phyloP scores from a whole-genome alignment of 805 yeast genomes.

The Wickerhamiella dianesei region DNA sequence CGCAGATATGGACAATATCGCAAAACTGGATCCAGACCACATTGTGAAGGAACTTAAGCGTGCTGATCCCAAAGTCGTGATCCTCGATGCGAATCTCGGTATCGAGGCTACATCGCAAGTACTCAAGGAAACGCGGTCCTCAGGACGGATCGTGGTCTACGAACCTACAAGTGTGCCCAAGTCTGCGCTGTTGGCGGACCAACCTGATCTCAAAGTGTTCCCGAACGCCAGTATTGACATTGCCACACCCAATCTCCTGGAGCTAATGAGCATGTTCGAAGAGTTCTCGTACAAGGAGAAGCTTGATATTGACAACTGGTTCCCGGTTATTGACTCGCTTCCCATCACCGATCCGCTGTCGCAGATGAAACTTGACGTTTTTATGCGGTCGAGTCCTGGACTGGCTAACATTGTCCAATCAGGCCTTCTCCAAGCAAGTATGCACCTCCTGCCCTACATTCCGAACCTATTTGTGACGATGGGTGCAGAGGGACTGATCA shows the following conservation, averaged over 20 bases:
- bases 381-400: slow-evolving; percentile 18
- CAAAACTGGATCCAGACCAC: slow-evolving; percentile 33
- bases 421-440: slow-evolving; percentile 46
- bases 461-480: slow-evolving; percentile 55
- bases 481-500: slow-evolving; percentile 50
- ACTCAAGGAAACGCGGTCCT: slow-evolving; percentile 19
- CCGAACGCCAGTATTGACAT: slow-evolving; percentile 36
- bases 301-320: slow-evolving; percentile 56
- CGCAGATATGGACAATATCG: slow-evolving; percentile 71
- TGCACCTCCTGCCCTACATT: slow-evolving; percentile 60
- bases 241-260: slow-evolving; percentile 57
- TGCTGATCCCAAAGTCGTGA: slow-evolving; percentile 36
- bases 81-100: slow-evolving; percentile 60
- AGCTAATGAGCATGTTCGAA: slow-evolving; percentile 41
- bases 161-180: slow-evolving; percentile 74
- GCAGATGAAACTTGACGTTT: slow-evolving; percentile 18
- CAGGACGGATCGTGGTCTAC: slow-evolving; percentile 27
- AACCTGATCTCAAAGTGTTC: slow-evolving; percentile 27
- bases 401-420: slow-evolving; percentile 22
- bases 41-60: slow-evolving; percentile 30
- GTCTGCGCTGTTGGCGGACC: slow-evolving; percentile 35
- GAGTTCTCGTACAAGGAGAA: slow-evolving; percentile 33
- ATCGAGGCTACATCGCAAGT: slow-evolving; percentile 30
- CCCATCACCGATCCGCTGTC: slow-evolving; percentile 29
- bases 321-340: slow-evolving; percentile 51